Evolutionary conservation across 805 yeast species (phyloP).

Genomic region (Zygosaccharomyces bisporus): DNA sequence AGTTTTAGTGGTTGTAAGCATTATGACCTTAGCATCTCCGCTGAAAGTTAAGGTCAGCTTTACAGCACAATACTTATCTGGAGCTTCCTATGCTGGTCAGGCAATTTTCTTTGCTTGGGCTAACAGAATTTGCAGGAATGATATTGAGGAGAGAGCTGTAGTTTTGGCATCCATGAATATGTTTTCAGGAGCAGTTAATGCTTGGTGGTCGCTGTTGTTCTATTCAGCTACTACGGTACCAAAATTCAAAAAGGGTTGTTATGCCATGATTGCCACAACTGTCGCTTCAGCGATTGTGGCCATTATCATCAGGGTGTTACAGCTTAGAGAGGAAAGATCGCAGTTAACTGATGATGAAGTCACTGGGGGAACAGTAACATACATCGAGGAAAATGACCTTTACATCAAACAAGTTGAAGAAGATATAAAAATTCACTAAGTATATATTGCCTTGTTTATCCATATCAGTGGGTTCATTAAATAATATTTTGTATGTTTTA

Average conservation of each 20-base stretch:
- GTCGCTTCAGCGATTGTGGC: constrained; percentile 39
- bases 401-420: neutral
- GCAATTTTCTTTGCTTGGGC: constrained; percentile 57
- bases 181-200: constrained; percentile 53
- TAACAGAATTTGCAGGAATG: constrained; percentile 49
- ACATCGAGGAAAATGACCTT: neutral
- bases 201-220: constrained; percentile 54
- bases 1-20: constrained; percentile 40
- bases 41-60: constrained; percentile 36
- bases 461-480: too few species aligned
- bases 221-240: constrained; percentile 49
- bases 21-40: constrained; percentile 41
- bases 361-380: neutral
- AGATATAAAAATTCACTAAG: neutral
- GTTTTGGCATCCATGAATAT: constrained; percentile 58
- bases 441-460: too few species aligned
- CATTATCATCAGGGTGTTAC: constrained; percentile 39
- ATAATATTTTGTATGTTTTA: too few species aligned
- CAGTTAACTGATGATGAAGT: neutral
- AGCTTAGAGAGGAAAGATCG: constrained; percentile 33
- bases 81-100: constrained; percentile 50
- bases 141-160: constrained; percentile 54
- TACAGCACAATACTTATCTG: constrained; percentile 49
- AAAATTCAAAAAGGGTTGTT: constrained; percentile 45
- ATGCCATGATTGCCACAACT: constrained; percentile 51